Base-by-base conservation (phyloP, 2,329 filamentous ascomycete genomes). In the Chaetomium strumarium region DNA sequence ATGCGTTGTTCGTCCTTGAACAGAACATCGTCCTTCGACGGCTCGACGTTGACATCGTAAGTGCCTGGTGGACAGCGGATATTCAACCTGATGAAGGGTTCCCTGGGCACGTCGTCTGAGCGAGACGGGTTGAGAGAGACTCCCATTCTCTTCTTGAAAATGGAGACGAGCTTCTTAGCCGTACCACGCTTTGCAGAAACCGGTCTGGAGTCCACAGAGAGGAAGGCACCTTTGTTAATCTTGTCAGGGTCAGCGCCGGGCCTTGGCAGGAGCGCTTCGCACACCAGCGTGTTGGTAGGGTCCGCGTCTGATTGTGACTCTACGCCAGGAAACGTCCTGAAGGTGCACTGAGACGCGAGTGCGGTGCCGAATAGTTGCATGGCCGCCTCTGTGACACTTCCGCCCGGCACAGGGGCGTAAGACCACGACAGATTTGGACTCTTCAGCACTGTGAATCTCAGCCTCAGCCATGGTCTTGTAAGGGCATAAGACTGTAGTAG, bases 41-140 rank as follows among this genome's bases (percentile, higher is more conserved):
- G 80, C 55, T 89, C 82, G 6, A 90, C 68, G 58, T 90, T 91
- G 1, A 77, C 73, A 67, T 91, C 87, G 61, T 91, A 91, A 53
- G 74, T 83, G 29, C 75, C 75, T 1, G 70, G 63, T 0, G 80
- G 76, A 61, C 85, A 90, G 13, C 65, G 65, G 30, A 91, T 81
- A 52, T 82, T 78, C 36, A 91, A 67, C 38, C 75, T 75, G 38
- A 90, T 67, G 62, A 90, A 90, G 0, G 77, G 75, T 46, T 80
- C 76, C 16, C 72, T 74, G 19, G 72, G 58, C 10, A 57, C 29
- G 13, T 52, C 40, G 38, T 2, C 46, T 20, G 37, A 38, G 30
- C 17, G 13, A 9, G 16, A 7, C 5, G 7, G n/a, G 10, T 37
- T n/a, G 16, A 53, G 39, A 46, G 42, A 58, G 62, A 24, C 65